Evolutionary conservation across 2,329 filamentous ascomycete genomes (phyloP).

Genomic region (Aspergillus quadricinctus): DNA sequence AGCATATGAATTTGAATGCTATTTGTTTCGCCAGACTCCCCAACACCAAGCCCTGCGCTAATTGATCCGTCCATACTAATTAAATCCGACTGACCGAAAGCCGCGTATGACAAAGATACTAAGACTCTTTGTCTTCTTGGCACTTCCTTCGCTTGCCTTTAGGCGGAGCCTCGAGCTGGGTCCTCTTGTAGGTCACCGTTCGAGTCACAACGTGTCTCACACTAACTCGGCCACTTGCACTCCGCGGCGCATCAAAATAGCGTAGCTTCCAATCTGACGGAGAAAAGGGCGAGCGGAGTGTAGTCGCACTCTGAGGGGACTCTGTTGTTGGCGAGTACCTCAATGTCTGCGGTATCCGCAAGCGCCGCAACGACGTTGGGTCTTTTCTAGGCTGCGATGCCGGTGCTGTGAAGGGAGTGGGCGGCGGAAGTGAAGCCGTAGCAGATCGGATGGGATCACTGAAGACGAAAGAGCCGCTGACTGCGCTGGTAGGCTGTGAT

Average conservation of each 20-base stretch:
- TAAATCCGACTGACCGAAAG: neutral
- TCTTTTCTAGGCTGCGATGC: conserved; percentile 48
- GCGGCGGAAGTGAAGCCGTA: conserved; percentile 57
- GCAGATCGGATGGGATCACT: conserved; percentile 53
- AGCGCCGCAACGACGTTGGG: conserved; percentile 54
- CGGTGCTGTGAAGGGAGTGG: conserved; percentile 56
- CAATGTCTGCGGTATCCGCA: conserved; percentile 75
- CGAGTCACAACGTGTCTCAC: conserved; percentile 91
- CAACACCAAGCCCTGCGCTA: neutral
- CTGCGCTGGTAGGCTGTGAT: conserved; percentile 38
- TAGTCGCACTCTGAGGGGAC: conserved; percentile 63
- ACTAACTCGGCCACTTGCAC: conserved; percentile 58
- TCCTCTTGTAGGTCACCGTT: conserved; percentile 79
- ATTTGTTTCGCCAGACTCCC: neutral
- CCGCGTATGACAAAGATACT: neutral
- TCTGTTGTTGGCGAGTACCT: conserved; percentile 61
- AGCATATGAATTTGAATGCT: neutral
- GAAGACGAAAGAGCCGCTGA: conserved; percentile 45
- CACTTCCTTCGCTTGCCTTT: conserved; percentile 85
- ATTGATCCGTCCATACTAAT: neutral
- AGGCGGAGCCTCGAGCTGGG: conserved; percentile 77
- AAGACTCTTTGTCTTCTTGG: neutral
- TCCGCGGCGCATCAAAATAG: conserved; percentile 58
- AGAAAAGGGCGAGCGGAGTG: conserved; percentile 69
- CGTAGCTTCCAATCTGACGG: conserved; percentile 74